phyloP scores from a whole-genome alignment of 164 flowering plant genomes.

The Vitis cinerea region DNA sequence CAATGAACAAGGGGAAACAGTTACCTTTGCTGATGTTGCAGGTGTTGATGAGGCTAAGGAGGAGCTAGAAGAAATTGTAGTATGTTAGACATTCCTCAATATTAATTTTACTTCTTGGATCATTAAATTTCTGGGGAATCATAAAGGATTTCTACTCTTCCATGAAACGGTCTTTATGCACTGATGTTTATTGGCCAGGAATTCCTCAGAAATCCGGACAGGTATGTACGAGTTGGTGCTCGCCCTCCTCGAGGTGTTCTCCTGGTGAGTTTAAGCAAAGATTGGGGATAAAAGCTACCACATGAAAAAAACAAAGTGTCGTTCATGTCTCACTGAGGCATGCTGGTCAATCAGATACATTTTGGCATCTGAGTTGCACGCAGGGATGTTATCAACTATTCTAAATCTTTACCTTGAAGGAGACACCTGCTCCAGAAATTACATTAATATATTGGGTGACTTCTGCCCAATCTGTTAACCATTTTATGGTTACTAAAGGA shows the following conservation, averaged over 20 bases:
- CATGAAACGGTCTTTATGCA: conserved; percentile 11
- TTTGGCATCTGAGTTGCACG: too few relatives aligned
- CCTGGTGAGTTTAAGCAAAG: conserved; percentile 44
- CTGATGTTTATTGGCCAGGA: conserved; percentile 58
- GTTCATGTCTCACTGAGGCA: background rate
- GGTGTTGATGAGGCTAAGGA: conserved; percentile 99
- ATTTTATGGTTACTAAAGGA: too few relatives aligned
- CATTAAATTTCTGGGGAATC: background rate
- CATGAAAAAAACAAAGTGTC: background rate
- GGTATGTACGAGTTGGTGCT: conserved; percentile 83
- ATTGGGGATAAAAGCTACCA: background rate
- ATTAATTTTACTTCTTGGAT: conserved; percentile 1
- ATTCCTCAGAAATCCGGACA: conserved; percentile 91
- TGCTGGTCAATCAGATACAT: too few relatives aligned
- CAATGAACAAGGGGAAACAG: conserved; percentile 72
- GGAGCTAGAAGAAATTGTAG: conserved; percentile 99
- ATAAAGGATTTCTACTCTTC: conserved; percentile 5
- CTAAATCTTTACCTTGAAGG: background rate
- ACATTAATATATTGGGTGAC: background rate
- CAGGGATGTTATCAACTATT: background rate
- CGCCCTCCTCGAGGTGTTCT: conserved; percentile 99
- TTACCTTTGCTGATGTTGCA: conserved; percentile 96
- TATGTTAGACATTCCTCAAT: conserved; percentile 26
- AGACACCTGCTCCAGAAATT: background rate
- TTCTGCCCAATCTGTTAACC: background rate